Evolutionary conservation across 306 rosid species (phyloP), one percentile per base, ranked within the genome.

Genomic region (Inga leiocalycina): DNA sequence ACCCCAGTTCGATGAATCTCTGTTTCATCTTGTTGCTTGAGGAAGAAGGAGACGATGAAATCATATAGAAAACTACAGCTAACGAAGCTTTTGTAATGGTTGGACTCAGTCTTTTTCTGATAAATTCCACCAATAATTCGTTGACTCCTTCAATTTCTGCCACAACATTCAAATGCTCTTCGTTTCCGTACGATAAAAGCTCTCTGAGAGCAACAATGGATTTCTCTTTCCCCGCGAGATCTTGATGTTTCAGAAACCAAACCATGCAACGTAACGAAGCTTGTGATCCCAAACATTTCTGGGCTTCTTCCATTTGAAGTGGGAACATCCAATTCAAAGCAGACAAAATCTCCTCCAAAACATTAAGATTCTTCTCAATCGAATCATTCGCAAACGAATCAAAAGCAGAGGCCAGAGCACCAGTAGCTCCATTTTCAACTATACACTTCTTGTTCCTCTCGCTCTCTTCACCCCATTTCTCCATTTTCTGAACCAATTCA

Each of bases 301-400:
- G 87, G n/a, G 97, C 85, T 62, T 89, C 85, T 62, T 89, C 94
- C 56, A 84, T 61, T 34, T 88, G 88, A 22, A 93, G 68, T 2
- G 94, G 94, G 72, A 90, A 82, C 94, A 91, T 90, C 97, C 91
- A 90, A 43, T 80, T 90, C 37, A 93, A 87, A 15, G 91, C 86
- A 15, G 93, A 82, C 32, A 93, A 16, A 19, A 93, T 87, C 80
- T 85, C 93, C 59, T 86, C 92, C 64, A 91, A 85, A 43, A 91
- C 86, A 51, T 2, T 0, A 3, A 65, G 72, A 71, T 89, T 89
- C 56, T 20, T 83, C 79, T 83, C 86, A 7, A 85, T 17, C 3
- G 90, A 88, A 59, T 83, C 90, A 71, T 68, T 80, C 0, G 94
- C 88, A 52, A 93, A 93, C 2, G 82, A 76, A 22, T 86, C 89